Conservation (phyloP, 257 asterid genomes). For the Rehmannia glutinosa region DNA sequence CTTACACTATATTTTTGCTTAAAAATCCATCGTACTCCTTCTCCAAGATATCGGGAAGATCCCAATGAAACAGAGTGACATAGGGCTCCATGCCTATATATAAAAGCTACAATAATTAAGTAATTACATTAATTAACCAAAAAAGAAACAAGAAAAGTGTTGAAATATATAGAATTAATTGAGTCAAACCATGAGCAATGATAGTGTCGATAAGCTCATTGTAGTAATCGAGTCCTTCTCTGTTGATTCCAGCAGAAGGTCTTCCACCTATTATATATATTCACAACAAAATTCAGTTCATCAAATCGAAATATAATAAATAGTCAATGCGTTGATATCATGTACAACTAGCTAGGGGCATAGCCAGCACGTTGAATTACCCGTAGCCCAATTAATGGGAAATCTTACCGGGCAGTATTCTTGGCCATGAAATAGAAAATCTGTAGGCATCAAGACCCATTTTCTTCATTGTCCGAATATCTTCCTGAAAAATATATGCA, state of each 20-base stretch:
- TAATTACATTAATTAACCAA: no score
- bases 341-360: no score
- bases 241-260: neutral
- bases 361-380: no score
- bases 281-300: no score
- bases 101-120: no score
- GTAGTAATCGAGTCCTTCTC: slow-evolving; percentile 24
- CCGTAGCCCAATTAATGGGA: no score
- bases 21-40: slow-evolving; percentile 26
- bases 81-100: slow-evolving; percentile 16
- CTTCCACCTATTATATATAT: no score
- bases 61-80: slow-evolving; percentile 31
- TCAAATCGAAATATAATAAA: no score
- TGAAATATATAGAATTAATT: no score
- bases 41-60: slow-evolving; percentile 11
- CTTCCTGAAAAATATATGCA: neutral
- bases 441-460: neutral
- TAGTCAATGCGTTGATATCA: no score
- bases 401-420: neutral
- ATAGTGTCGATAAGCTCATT: slow-evolving; percentile 21
- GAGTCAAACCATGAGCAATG: slow-evolving; percentile 3
- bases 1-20: neutral
- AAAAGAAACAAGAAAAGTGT: no score
- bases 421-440: neutral
- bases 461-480: neutral